Base-by-base conservation (phyloP, 2,329 filamentous ascomycete species). In the Colletotrichum simmondsii region DNA sequence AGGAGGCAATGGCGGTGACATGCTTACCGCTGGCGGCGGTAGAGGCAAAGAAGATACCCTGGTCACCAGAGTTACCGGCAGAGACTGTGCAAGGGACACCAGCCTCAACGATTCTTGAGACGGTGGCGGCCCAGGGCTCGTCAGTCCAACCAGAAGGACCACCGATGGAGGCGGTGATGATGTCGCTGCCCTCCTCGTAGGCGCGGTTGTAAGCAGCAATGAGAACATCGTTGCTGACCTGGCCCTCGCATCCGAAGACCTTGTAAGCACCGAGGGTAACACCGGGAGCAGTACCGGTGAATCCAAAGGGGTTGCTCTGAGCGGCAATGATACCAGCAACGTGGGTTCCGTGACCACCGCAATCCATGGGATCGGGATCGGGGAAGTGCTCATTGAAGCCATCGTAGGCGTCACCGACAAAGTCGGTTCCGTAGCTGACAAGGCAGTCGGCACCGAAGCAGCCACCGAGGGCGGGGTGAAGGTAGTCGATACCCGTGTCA, bases 311-410 rank as follows among this genome's bases (percentile, higher is more conserved):
- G 77, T 90, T 85, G 58, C 80, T 78, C 78, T 91, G 87, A 1
- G 90, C 90, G 2, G 89, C 91, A 57, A 93, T 86, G 73, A 90
- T 92, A 37, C 91, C 91, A 2, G 90, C 85, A 28, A 91, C 88
- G 78, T 91, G 90, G 0, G 88, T 90, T 35, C 91, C 90, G 79
- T 92, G 90, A 2, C 90, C 90, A 2, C 78, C 80, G 76, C 89
- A 90, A 74, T 88, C 88, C 76, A 88, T 87, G 2, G 90, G 90
- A 74, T 90, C 87, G 2, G 80, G 58, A 74, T 87, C 87, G 1
- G 88, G 87, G 0, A 80, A 72, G 10, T 85, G 84, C 1, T 77
- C 80, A 74, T 83, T 84, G 61, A 72, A 67, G 56, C 80, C 81
- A 65, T 77, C 58, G 79, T 87, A 90, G 60, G 81, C 82, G 67